Conservation (phyloP, 495 filamentous ascomycete genomes). For the Astrocystis sublimbata region DNA sequence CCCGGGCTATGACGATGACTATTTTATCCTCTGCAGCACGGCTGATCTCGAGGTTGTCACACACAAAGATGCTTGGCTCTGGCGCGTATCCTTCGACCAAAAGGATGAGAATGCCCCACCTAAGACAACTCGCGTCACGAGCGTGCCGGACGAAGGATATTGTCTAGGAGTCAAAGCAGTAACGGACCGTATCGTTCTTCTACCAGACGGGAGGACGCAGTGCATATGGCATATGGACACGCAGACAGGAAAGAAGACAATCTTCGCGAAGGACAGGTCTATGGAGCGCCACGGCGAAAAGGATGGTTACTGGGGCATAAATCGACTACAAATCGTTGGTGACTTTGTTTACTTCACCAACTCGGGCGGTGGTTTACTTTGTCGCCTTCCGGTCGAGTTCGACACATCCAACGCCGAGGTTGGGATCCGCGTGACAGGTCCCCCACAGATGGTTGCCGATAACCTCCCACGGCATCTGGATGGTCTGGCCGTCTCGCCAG, state of each 20-base stretch:
- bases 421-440: constrained; percentile 25
- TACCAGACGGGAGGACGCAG: constrained; percentile 26
- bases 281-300: constrained; percentile 24
- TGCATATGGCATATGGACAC: constrained; percentile 33
- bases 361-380: constrained; percentile 28
- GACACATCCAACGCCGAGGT: constrained; percentile 20
- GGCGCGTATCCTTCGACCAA: constrained; percentile 29
- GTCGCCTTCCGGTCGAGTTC: constrained; percentile 30
- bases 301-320: constrained; percentile 30
- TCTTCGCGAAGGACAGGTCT: constrained; percentile 24
- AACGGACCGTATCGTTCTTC: constrained; percentile 24
- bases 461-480: constrained; percentile 29
- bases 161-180: constrained; percentile 25
- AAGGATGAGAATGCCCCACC: constrained; percentile 26
- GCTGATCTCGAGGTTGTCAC: constrained; percentile 24
- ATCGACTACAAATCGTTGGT: constrained; percentile 26
- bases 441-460: constrained; percentile 23
- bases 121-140: constrained; percentile 21
- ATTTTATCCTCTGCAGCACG: constrained; percentile 25
- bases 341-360: constrained; percentile 33
- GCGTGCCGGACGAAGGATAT: constrained; percentile 21
- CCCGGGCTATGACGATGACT: constrained; percentile 28
- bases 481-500: constrained; percentile 26
- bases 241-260: constrained; percentile 20
- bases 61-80: constrained; percentile 26